phyloP scores from a whole-genome alignment of 83 land plant genomes.

The Larix sibirica region DNA sequence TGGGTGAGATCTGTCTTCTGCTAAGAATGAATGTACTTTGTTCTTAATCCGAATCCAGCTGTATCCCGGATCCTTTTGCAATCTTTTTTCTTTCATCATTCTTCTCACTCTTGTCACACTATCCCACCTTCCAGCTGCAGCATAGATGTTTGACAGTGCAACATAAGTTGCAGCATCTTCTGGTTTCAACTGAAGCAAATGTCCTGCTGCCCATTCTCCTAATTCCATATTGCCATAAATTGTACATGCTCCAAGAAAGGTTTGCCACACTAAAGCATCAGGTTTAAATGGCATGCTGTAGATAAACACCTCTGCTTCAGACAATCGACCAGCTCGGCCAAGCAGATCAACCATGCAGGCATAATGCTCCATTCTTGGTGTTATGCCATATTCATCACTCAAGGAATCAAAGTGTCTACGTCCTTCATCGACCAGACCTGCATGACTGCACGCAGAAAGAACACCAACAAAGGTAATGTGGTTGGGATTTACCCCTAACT shows the following conservation, averaged over 20 bases:
- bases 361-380: slow-evolving; percentile 55
- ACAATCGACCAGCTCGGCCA: slow-evolving; percentile 38
- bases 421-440: slow-evolving; percentile 44
- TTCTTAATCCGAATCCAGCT: slow-evolving; percentile 37
- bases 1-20: slow-evolving; percentile 3
- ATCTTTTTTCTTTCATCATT: slow-evolving; percentile 36
- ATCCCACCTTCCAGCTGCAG: slow-evolving; percentile 31
- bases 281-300: slow-evolving; percentile 32
- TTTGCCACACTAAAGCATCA: slow-evolving; percentile 37
- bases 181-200: slow-evolving; percentile 25
- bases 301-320: slow-evolving; percentile 45
- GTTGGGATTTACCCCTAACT: slow-evolving; percentile 22
- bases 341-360: slow-evolving; percentile 57
- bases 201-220: slow-evolving; percentile 39
- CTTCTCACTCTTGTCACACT: slow-evolving; percentile 27
- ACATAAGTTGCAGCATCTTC: slow-evolving; percentile 47
- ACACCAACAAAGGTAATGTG: slow-evolving; percentile 45
- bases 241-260: slow-evolving; percentile 40
- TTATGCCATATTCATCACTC: slow-evolving; percentile 28
- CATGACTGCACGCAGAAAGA: slow-evolving; percentile 56
- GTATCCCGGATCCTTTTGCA: slow-evolving; percentile 41
- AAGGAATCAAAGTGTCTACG: slow-evolving; percentile 38
- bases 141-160: slow-evolving; percentile 43
- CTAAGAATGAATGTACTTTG: neutral
- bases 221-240: slow-evolving; percentile 42